Conservation (phyloP, 768 basidiomycete species). For the Rubroboletus satanas region DNA sequence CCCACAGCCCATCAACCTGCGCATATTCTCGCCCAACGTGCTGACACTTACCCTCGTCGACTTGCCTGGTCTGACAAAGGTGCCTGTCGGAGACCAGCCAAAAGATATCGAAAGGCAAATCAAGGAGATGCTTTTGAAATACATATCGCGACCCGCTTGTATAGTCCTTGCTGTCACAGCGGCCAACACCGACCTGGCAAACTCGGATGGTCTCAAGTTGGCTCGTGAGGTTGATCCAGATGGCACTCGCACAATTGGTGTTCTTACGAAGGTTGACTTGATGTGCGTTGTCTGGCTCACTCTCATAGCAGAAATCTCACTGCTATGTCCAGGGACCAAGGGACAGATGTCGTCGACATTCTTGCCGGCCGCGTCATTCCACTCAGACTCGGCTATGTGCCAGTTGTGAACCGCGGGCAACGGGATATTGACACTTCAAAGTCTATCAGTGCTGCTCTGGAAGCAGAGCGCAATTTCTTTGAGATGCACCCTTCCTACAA, state of each 20-base stretch:
- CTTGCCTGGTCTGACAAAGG: constrained; percentile 92
- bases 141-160: constrained; percentile 91
- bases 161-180: constrained; percentile 96
- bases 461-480: constrained; percentile 89
- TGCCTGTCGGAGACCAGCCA: constrained; percentile 95
- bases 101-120: constrained; percentile 98
- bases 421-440: constrained; percentile 92
- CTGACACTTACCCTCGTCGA: constrained; percentile 97
- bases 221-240: constrained; percentile 97
- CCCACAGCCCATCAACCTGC: constrained; percentile 93
- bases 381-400: constrained; percentile 93
- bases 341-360: constrained; percentile 98
- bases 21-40: constrained; percentile 96
- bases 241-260: constrained; percentile 95
- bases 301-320: constrained; percentile 3
- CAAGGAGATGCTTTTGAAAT: constrained; percentile 92
- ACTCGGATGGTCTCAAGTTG: constrained; percentile 95
- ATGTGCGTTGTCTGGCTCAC: constrained; percentile 61
- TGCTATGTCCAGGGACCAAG: constrained; percentile 70
- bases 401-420: constrained; percentile 97
- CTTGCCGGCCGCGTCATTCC: constrained; percentile 96
- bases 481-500: constrained; percentile 93
- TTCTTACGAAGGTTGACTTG: constrained; percentile 95
- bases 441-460: constrained; percentile 79
- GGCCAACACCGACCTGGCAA: constrained; percentile 96